Percentiles rank a stretch among this genome's conserved stretches.
Evolutionary conservation across 73 alveolate genomes (phyloP).

Genomic region (Uronychia binucleata): DNA sequence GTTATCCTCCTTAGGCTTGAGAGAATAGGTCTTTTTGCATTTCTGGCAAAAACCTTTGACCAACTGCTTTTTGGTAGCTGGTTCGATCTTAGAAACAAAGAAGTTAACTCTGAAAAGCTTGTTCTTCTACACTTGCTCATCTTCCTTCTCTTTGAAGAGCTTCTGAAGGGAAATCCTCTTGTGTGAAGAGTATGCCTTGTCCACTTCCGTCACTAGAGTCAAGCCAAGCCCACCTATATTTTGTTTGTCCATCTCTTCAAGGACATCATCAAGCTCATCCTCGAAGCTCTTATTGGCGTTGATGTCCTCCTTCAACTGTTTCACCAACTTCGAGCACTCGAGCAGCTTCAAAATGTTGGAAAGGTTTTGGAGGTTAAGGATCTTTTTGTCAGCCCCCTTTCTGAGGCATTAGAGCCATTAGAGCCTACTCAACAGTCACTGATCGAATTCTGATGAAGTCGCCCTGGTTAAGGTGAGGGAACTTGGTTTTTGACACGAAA

Average conservation of each 20-base stretch:
- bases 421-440: constrained; percentile 36
- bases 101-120: constrained; percentile 53
- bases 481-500: constrained; percentile 48
- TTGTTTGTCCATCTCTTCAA: no score
- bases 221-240: no score
- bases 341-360: constrained; percentile 59
- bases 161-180: constrained; percentile 32
- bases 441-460: constrained; percentile 57
- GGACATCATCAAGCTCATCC: constrained; percentile 26
- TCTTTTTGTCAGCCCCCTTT: constrained; percentile 36
- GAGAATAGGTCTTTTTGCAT: constrained; percentile 22
- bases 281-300: not conserved
- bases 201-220: constrained; percentile 36
- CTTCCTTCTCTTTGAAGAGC: constrained; percentile 33
- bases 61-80: constrained; percentile 40
- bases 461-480: constrained; percentile 58
- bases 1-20: not conserved
- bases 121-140: constrained; percentile 1
- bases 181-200: constrained; percentile 32
- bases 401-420: constrained; percentile 18
- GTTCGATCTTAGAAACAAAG: constrained; percentile 54
- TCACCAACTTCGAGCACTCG: constrained; percentile 51
- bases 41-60: constrained; percentile 48
- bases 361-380: constrained; percentile 41
- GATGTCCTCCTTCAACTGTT: constrained; percentile 22